Evolutionary conservation across 2,329 filamentous ascomycete genomes (phyloP).

Genomic region (Diaporthe nobilis): DNA sequence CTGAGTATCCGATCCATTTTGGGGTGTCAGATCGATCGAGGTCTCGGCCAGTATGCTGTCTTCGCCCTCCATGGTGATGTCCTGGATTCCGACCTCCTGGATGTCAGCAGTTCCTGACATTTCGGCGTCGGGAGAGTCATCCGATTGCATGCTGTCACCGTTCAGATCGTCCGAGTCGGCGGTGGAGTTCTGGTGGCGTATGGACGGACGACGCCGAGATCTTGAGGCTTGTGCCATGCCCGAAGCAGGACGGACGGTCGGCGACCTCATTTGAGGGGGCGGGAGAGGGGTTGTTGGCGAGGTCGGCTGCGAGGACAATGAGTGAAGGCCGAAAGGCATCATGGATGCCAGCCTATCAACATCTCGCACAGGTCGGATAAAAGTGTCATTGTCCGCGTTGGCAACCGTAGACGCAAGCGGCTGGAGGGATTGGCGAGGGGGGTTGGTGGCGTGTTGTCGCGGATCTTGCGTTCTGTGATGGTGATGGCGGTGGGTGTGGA

Average conservation of each 20-base stretch:
- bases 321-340: slow-evolving; percentile 77
- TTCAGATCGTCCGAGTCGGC: slow-evolving; percentile 90
- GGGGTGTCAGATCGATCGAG: slow-evolving; percentile 81
- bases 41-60: slow-evolving; percentile 84
- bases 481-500: slow-evolving; percentile 59
- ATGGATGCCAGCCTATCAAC: slow-evolving; percentile 88
- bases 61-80: slow-evolving; percentile 83
- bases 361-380: slow-evolving; percentile 86
- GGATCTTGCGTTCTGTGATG: slow-evolving; percentile 65
- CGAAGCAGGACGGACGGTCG: slow-evolving; percentile 67
- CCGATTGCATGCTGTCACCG: slow-evolving; percentile 85
- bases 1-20: slow-evolving; percentile 86
- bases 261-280: slow-evolving; percentile 72
- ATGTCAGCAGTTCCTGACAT: slow-evolving; percentile 86
- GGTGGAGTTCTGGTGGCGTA: slow-evolving; percentile 92
- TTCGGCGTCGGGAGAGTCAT: slow-evolving; percentile 81
- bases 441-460: slow-evolving; percentile 63
- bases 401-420: slow-evolving; percentile 77
- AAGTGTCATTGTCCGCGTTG: slow-evolving; percentile 79
- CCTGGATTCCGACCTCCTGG: slow-evolving; percentile 87
- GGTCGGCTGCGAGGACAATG: slow-evolving; percentile 88
- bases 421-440: slow-evolving; percentile 70
- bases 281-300: slow-evolving; percentile 89
- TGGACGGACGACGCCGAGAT: slow-evolving; percentile 81
- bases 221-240: slow-evolving; percentile 67